Base-by-base conservation (phyloP, 2,329 filamentous ascomycete genomes). In the Colletotrichum incanum region DNA sequence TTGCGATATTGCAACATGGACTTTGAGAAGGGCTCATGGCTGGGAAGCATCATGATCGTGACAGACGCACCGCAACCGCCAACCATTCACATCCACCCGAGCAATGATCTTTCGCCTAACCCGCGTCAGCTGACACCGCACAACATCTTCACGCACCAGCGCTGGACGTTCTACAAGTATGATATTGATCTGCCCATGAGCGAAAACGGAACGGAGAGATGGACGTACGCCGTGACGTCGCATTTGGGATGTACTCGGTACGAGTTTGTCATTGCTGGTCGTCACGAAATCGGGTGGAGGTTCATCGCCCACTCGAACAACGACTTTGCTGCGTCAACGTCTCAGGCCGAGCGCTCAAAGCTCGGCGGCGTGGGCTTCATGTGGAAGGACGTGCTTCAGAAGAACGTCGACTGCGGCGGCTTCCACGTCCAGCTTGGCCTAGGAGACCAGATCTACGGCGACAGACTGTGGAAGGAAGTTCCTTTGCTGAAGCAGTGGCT, bases 301-400 rank as follows among this genome's bases (percentile, higher is more conserved):
- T 98, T 98, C 80, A 93, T 98, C 76, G 94, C 95, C 14, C 96
- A 98, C 77, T 98, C 95, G 18, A 96, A 96, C 4, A 98, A 98
- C 79, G 96, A 99, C 80, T 99, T 98, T 81, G 93, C 94, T 0
- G 88, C 97, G 37, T 93, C 93, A 74, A 96, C 97, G 1, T 95
- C 92, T 74, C 92, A 95, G 66, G 94, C 93, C 73, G 96, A 99
- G 77, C 90, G 96, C 54, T 90, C 92, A 41, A 94, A 93, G 77
- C 88, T 98, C 1, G 96, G 96, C 39, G 96, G 96, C 1, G 89
- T 97, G 1, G 94, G 95, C 0, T 94, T 96, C 79, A 97, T 99
- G 96, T 99, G 96, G 96, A 98, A 98, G 79, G 96, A 99, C 77
- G 95, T 99, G 37, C 88, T 99, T 79, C 95, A 98, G 83, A 98